These are phyloP conservation scores for Agaricus subrufescens DNA, from an alignment of 768 basidiomycete species.

Conservation along the genomic window DNA sequence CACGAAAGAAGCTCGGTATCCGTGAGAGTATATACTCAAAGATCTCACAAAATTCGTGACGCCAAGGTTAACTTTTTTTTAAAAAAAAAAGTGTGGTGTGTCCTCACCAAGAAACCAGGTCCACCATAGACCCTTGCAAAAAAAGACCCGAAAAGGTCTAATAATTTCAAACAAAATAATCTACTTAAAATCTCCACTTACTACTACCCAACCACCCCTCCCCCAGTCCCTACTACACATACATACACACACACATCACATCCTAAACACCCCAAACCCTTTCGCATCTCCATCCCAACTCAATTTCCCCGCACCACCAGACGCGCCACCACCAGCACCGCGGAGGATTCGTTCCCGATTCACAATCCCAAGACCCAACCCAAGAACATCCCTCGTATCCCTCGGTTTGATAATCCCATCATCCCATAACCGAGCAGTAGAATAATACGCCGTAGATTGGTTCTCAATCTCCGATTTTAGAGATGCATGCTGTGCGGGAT, in stretches of 20 bases:
- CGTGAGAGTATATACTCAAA: no score
- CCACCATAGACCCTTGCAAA: no score
- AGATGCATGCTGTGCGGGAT: slow-evolving; percentile 70
- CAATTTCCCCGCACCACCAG: slow-evolving; percentile 21
- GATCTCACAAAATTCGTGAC: no score
- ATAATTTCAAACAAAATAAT: no score
- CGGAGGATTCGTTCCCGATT: slow-evolving; percentile 33
- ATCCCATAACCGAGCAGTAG: slow-evolving; percentile 92
- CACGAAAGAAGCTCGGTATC: no score
- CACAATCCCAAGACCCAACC: slow-evolving; percentile 82
- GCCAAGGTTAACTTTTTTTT: no score
- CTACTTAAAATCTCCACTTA: slow-evolving; percentile 16
- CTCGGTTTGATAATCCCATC: slow-evolving; percentile 87
- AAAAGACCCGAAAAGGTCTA: no score
- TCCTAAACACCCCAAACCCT: slow-evolving; percentile 89
- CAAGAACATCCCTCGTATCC: slow-evolving; percentile 86
- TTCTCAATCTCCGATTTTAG: slow-evolving; percentile 81
- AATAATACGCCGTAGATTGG: slow-evolving; percentile 85
- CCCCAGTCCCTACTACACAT: no score
- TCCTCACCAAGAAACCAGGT: no score
- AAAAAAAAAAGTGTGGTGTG: no score
- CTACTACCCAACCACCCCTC: no score
- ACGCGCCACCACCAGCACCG: neutral
- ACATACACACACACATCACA: slow-evolving; percentile 38
- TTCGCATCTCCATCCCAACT: slow-evolving; percentile 70